phyloP scores from a whole-genome alignment of 352 stramenopile genomes.

The Phytophthora quininea region DNA sequence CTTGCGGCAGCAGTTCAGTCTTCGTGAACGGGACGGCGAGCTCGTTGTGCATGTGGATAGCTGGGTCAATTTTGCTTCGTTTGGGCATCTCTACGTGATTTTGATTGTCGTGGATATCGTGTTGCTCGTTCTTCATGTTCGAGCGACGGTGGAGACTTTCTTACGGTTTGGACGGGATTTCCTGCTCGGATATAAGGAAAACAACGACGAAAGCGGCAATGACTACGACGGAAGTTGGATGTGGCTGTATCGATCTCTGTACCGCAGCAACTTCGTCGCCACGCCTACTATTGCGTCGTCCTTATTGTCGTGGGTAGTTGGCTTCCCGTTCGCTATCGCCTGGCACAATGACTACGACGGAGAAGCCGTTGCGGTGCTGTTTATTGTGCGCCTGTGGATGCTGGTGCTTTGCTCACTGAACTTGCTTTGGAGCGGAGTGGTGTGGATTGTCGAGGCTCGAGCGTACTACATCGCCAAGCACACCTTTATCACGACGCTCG shows the following conservation, averaged over 20 bases:
- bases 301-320: slow-evolving; percentile 56
- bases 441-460: slow-evolving; percentile 33
- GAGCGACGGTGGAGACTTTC: slow-evolving; percentile 40
- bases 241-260: slow-evolving; percentile 59
- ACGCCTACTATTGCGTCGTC: slow-evolving; percentile 48
- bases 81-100: slow-evolving; percentile 58
- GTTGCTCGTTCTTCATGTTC: slow-evolving; percentile 36
- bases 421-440: slow-evolving; percentile 43
- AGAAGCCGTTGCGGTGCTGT: slow-evolving; percentile 38
- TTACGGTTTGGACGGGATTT: slow-evolving; percentile 38
- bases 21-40: slow-evolving; percentile 24
- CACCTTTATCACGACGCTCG: slow-evolving; percentile 44
- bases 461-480: slow-evolving; percentile 47
- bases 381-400: slow-evolving; percentile 55
- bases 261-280: slow-evolving; percentile 46
- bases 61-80: slow-evolving; percentile 55
- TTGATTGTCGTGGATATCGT: slow-evolving; percentile 46
- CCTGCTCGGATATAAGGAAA: slow-evolving; percentile 22
- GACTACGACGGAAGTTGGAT: slow-evolving; percentile 42
- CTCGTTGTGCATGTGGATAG: slow-evolving; percentile 34
- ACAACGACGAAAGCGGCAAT: slow-evolving; percentile 6
- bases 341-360: slow-evolving; percentile 39
- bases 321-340: slow-evolving; percentile 53
- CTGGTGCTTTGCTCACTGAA: slow-evolving; percentile 48
- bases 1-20: slow-evolving; percentile 34